Evolutionary conservation across 169 alveolate species (phyloP), one percentile per base, ranked within the genome.

Genomic region (Babesia ovis): DNA sequence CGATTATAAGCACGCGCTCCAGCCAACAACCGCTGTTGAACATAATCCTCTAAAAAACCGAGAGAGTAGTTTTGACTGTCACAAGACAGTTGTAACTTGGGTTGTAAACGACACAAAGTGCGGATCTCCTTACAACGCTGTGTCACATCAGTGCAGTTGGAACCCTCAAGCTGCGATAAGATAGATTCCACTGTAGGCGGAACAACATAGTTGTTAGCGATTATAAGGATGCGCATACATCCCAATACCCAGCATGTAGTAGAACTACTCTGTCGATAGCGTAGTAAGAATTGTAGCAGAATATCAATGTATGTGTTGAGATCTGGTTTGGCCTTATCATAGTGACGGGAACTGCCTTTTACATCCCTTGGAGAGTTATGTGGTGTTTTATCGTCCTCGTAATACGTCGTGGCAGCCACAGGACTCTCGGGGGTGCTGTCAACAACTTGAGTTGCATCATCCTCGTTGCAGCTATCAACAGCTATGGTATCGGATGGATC

Each of bases 61-160:
- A 64, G 34, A 25, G 18, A 22, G 45, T 34, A 4, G 56, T 37
- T 45, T 6, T 42, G 12, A 18, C 32, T 39, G 9, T 60, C 55
- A 6, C 8, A 25, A 4, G 12, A 16, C 42, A 37, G 22, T 2
- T 42, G 31, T 8, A 64, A 39, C 14, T 50, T 3, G 20, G 74
- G 74, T 2, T 23, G 45, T 20, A 64, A 18, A 14, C 2, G 29
- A 18, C 59, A 50, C 23, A 64, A 60, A n/a, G 20, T 29, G n/a
- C 83, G 71, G 2, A 72, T 53, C 64, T 72, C 83, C 66, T 72
- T 72, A 37, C 83, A 72, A n/a, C 83, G 34, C 54, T 72, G 83
- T 5, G 74, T 29, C 4, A 72, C 73, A 0, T 60, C 46, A 29
- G 54, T 62, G 37, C 74, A 60, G 54, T 61, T 61, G 37, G 75